These are phyloP conservation scores for Mortierella claussenii DNA, from an alignment of 192 early-diverging fungal species.

Conservation along the genomic window DNA sequence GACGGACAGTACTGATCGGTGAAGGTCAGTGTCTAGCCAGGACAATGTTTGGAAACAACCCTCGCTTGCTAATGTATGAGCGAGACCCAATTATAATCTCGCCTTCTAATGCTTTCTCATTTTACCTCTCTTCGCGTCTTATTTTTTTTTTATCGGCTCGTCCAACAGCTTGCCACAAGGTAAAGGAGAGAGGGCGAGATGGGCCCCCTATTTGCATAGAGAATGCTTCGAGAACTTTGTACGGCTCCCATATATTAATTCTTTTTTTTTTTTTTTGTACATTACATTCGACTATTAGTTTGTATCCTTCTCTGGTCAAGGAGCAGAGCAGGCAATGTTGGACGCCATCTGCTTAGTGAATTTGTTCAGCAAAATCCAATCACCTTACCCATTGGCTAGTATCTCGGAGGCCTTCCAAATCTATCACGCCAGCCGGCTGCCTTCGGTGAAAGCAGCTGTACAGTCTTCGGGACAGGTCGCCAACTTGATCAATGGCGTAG, in stretches of 20 bases:
- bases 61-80: too few relatives aligned
- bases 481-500: slow-evolving; percentile 27
- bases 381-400: background rate
- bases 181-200: too few relatives aligned
- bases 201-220: background rate
- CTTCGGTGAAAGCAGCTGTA: slow-evolving; percentile 8
- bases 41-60: too few relatives aligned
- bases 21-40: slow-evolving; percentile 45
- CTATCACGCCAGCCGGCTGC: slow-evolving; percentile 3
- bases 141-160: background rate
- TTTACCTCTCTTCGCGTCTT: background rate
- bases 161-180: slow-evolving; percentile 44
- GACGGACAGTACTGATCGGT: slow-evolving; percentile 34
- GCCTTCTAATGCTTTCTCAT: background rate
- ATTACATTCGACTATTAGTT: slow-evolving; percentile 8
- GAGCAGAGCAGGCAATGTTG: slow-evolving; percentile 42
- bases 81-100: too few relatives aligned
- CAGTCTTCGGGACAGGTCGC: slow-evolving; percentile 15
- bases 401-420: slow-evolving; percentile 8
- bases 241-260: background rate
- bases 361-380: slow-evolving; percentile 11
- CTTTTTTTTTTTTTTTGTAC: background rate
- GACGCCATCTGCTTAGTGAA: slow-evolving; percentile 31
- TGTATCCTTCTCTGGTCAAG: slow-evolving; percentile 38
- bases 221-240: background rate